Base-by-base conservation (phyloP, 768 basidiomycete species). In the Trametes maxima region DNA sequence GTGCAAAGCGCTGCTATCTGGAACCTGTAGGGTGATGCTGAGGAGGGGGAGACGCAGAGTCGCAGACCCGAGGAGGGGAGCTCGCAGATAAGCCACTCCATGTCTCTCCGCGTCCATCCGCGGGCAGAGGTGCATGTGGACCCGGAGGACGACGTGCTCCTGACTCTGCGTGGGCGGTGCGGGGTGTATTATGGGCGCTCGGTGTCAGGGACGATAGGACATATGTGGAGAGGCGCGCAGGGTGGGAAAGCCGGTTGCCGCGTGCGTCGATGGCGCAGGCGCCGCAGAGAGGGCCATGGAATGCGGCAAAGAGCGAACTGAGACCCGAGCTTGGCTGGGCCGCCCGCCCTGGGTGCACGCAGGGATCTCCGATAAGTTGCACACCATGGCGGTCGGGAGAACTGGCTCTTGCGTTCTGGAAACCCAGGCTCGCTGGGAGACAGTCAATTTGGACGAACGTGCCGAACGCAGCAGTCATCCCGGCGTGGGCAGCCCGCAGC, bases 371-470 rank as follows among this genome's bases (percentile, higher is more conserved):
- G 60, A 61, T 45, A 51, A 44, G 54, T 36, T 62, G 54, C 39
- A 21, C 39, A 37, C 39, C 37, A n/a, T 22, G 25, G 50, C 17
- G n/a, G 35, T 50, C 60, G 54, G 54, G 54, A 54, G 60, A 55
- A 49, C 35, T 39, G 24, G 21, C 14, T 24, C 35, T 43, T 17
- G 48, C 16, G 28, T 62, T 62, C 60, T 52, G 48, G 60, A 62
- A 62, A 37, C 28, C 22, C 19, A 46, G 35, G n/a, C 22, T 22
- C 25, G 35, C 46, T 55, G 60, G 53, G 33, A 51, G 28, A 21
- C 54, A 57, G 54, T 62, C 60, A 56, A 44, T 51, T 50, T 56
- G 53, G 60, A 28, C 59, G 35, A 22, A 39, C 54, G 60, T 45
- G 60, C 48, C 52, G 52, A 47, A 37, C 33, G 51, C 43, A 36